Base-by-base conservation (phyloP, 2,329 filamentous ascomycete species). In the Verticillium zaregamsianum region DNA sequence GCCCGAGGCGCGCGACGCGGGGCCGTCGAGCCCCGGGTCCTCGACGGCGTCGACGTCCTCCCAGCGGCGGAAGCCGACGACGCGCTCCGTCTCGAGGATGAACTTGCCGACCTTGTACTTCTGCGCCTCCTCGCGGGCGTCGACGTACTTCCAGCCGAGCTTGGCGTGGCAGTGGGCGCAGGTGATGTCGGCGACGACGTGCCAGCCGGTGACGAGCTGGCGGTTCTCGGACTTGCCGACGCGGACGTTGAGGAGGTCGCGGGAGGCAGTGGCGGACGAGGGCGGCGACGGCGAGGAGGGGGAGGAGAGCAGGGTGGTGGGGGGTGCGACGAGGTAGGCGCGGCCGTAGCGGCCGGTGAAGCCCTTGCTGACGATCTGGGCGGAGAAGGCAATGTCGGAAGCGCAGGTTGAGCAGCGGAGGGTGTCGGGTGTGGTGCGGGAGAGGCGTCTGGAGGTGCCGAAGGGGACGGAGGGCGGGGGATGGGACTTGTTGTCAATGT, bases 81-180 rank as follows among this genome's bases (percentile, higher is more conserved):
- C 82, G 59, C 84, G 76, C 70, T 83, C 81, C 45, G 82, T 85
- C 75, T 90, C 87, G 45, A 90, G 72, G 33, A 90, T 89, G 70
- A 85, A 90, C 72, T 89, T 90, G 66, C 86, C 86, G 58, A 89
- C 79, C 73, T 90, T 90, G 77, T 90, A 90, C 69, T 80, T 81
- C 71, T 90, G 87, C 56, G 78, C 74, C 61, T 76, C 68, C 66
- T 89, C 84, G 63, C 80, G 80, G 2, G 87, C 86, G 70, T 87
- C 84, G 54, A 89, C 79, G 68, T 90, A 90, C 72, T 89, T 89
- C 87, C 87, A 90, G 20, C 87, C 87, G 9, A 90, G 70, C 67
- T 84, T 84, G 59, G 76, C 77, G 31, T 76, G 74, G 72, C 87
- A 90, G 31, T 82, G 75, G 11, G 71, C 70, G 68, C 87, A 90